Evolutionary conservation across 192 early-diverging fungal species (phyloP), one percentile per base, ranked within the genome.

Genomic region (Coemansia reversa): DNA sequence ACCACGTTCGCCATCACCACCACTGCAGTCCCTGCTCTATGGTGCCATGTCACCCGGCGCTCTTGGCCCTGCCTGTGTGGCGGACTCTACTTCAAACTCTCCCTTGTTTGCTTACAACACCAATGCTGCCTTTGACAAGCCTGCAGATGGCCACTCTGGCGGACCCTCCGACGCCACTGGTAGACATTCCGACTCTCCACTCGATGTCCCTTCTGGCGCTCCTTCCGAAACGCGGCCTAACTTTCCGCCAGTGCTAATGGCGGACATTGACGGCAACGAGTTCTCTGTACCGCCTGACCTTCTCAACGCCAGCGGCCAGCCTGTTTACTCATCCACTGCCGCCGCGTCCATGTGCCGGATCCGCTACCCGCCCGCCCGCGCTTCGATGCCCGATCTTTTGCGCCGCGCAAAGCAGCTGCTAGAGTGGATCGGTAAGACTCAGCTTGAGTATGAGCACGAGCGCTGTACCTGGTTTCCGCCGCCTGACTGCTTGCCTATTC

Each of bases 391-490:
- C 16, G 78, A 81, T 51, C 74, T 81, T 7, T 66, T 30, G 48
- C 69, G 78, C 11, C 72, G 78, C 28, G 78, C 78, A 0, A 81
- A 81, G 73, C 73, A 81, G 73, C 55, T 81, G 48, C 66, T 81
- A 14, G 78, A 81, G 48, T 81, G 78, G 78, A 66, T 81, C 62
- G 78, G 78, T 39, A 81, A 75, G 50, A 69, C 70, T 3, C 78
- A 81, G 50, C 55, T 74, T 6, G 78, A 81, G 58, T 81, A 75
- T 27, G 74, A 75, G 53, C 78, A 69, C n/a, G 78, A 81, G 63
- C 65, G 66, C 14, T 20, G 47, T n/a, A 16, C 59, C 5, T 71
- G 67, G 72, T 20, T 64, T 29, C 23, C 16, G n/a, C 63, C 67
- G 18, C 60, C 53, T 14, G 12, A 19, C 7, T 22, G 47, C 7